Percentiles rank a stretch among this genome's conserved stretches.
Conservation (phyloP, 208 protist species). For the Leptomonas pyrrhocoris region DNA sequence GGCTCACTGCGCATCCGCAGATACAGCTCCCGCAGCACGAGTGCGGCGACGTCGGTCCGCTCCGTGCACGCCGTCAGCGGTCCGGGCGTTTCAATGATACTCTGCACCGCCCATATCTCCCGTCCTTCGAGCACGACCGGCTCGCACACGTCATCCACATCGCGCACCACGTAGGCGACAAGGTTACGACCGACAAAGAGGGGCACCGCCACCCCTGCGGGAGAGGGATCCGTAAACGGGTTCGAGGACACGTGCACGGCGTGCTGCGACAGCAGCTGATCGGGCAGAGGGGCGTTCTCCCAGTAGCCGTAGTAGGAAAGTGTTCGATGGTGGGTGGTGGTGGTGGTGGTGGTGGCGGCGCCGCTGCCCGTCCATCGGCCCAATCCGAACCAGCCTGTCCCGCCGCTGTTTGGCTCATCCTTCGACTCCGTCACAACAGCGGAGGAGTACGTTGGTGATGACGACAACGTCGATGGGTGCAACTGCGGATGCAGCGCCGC, state of each 20-base stretch:
- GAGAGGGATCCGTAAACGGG: constrained; percentile 27
- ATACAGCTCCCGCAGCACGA: constrained; percentile 49
- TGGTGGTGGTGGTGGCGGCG: not conserved
- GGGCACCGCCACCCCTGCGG: constrained; percentile 19
- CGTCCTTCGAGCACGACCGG: constrained; percentile 63
- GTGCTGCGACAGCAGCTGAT: constrained; percentile 57
- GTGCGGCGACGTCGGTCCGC: constrained; percentile 44
- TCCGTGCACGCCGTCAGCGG: constrained; percentile 63
- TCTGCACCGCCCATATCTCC: constrained; percentile 79
- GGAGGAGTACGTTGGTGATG: not conserved
- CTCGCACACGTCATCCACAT: constrained; percentile 83
- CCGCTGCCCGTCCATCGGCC: constrained; percentile 5
- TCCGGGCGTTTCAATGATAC: constrained; percentile 38
- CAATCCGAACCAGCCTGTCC: constrained; percentile 16
- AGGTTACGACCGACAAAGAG: constrained; percentile 73
- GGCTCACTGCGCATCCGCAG: constrained; percentile 45
- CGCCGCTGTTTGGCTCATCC: not conserved
- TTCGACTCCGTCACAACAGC: not conserved
- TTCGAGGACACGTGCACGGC: constrained; percentile 43
- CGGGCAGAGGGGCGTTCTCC: constrained; percentile 53
- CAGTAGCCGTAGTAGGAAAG: constrained; percentile 69
- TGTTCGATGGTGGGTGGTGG: not conserved
- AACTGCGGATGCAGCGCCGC: constrained; percentile 41
- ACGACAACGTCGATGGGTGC: too few relatives aligned
- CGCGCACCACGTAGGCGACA: constrained; percentile 66